Evolutionary conservation across 371 early-diverging fungal genomes (phyloP).

Genomic region (Phascolomyces articulosus): DNA sequence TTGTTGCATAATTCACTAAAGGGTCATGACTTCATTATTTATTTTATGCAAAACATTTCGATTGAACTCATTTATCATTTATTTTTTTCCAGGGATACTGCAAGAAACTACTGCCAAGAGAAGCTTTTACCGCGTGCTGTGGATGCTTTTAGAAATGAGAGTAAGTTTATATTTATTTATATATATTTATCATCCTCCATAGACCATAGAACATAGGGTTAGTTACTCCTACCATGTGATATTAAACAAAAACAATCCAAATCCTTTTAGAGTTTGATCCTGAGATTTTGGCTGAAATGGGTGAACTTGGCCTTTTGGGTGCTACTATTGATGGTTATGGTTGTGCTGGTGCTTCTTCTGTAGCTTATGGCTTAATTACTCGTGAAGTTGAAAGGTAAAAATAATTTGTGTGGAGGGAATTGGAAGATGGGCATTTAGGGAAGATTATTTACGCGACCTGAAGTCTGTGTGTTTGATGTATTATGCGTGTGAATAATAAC

Average conservation of each 20-base stretch:
- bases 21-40: too few species aligned
- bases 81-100: conserved; percentile 68
- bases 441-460: neutral
- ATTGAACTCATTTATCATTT: neutral
- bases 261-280: conserved; percentile 78
- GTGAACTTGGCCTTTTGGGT: conserved; percentile 93
- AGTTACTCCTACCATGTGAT: too few species aligned
- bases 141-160: conserved; percentile 85
- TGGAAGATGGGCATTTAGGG: too few species aligned
- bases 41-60: neutral
- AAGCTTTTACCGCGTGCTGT: conserved; percentile 87
- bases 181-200: neutral
- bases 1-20: neutral
- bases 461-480: neutral
- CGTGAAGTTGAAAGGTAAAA: conserved; percentile 91
- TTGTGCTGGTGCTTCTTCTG: conserved; percentile 96
- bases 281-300: conserved; percentile 94
- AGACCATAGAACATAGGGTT: too few species aligned
- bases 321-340: conserved; percentile 96
- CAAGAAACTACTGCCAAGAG: conserved; percentile 86
- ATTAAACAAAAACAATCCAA: neutral
- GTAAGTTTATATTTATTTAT: conserved; percentile 45
- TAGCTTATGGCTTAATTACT: conserved; percentile 96
- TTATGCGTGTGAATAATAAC: conserved; percentile 1
- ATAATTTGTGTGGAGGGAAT: neutral